These are phyloP conservation scores for Fusarium sp. DNA, from an alignment of 2,329 filamentous ascomycete genomes.

Conservation along the genomic window DNA sequence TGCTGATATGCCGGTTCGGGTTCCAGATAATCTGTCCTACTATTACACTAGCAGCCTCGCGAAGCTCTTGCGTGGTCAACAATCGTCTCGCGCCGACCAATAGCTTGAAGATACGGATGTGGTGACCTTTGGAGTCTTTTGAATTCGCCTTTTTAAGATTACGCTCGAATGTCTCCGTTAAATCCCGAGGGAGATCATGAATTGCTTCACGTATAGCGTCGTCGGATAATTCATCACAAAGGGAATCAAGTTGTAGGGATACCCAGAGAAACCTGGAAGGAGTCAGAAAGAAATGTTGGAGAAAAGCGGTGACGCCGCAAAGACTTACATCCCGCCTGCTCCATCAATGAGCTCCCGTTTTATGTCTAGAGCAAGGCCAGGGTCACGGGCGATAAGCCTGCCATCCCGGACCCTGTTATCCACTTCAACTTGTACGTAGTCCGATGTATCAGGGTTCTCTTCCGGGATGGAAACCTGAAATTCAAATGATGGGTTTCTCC, in stretches of 20 bases:
- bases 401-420: constrained; percentile 6
- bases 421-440: constrained; percentile 42
- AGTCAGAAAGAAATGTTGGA: too few relatives aligned
- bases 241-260: constrained; percentile 53
- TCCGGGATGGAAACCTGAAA: constrained; percentile 23
- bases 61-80: constrained; percentile 54
- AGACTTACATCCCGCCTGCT: constrained; percentile 57
- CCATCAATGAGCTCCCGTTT: constrained; percentile 41
- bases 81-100: constrained; percentile 51
- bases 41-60: constrained; percentile 57
- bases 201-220: constrained; percentile 54
- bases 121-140: constrained; percentile 21
- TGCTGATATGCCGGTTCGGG: constrained; percentile 34
- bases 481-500: neutral
- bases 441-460: constrained; percentile 46
- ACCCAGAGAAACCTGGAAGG: constrained; percentile 54
- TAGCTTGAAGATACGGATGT: constrained; percentile 52
- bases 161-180: constrained; percentile 52
- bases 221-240: constrained; percentile 57
- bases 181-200: constrained; percentile 49
- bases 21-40: constrained; percentile 52
- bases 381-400: constrained; percentile 32
- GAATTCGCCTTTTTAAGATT: constrained; percentile 48
- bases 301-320: too few relatives aligned
- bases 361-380: constrained; percentile 38